Evolutionary conservation across 768 basidiomycete species (phyloP).

Genomic region (Astraeus odoratus): DNA sequence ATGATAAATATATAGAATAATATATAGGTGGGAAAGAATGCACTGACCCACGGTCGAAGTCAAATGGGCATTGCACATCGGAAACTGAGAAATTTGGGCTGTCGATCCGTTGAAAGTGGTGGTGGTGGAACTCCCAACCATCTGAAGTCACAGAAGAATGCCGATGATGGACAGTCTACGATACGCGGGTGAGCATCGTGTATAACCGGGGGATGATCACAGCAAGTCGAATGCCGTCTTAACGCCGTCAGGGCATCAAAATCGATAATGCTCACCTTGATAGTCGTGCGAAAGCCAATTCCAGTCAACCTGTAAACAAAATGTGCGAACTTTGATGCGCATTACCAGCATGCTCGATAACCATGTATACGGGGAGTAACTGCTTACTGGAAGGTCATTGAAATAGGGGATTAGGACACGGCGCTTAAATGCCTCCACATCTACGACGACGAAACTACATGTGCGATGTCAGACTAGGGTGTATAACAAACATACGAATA

Average conservation of each 20-base stretch:
- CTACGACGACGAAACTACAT: slow-evolving; percentile 2
- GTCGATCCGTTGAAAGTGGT: background rate
- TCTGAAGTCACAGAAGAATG: background rate
- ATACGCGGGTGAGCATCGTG: background rate
- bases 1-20: background rate
- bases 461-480: background rate
- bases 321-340: background rate
- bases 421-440: slow-evolving; percentile 3
- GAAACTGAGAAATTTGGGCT: background rate
- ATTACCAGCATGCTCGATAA: background rate
- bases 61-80: background rate
- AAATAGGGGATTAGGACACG: background rate
- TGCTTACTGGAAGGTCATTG: background rate
- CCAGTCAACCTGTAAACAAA: slow-evolving; percentile 1
- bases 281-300: background rate
- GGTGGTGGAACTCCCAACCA: slow-evolving; percentile 4
- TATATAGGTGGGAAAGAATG: background rate
- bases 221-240: no score
- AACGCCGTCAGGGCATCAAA: no score
- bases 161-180: background rate
- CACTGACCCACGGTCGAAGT: background rate
- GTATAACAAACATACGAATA: no score
- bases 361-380: background rate
- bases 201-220: no score
- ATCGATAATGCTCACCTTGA: background rate